phyloP scores from a whole-genome alignment of 1,139 yeast species.

The Geotrichum phurueaensis region DNA sequence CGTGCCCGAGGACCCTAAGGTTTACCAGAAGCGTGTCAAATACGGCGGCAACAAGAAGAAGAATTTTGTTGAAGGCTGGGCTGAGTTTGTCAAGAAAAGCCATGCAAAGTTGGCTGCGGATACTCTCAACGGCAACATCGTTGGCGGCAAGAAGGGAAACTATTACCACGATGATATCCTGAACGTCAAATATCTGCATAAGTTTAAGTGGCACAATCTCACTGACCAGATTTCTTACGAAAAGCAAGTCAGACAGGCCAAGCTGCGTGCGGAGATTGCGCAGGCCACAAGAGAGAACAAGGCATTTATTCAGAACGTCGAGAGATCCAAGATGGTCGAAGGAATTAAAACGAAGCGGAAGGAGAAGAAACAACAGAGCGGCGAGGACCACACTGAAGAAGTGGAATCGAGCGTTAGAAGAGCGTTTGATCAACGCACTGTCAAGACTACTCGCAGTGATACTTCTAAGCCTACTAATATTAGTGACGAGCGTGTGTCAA shows the following conservation, averaged over 20 bases:
- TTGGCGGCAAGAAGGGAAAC: constrained; percentile 91
- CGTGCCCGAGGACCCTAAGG: constrained; percentile 73
- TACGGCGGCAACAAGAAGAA: constrained; percentile 92
- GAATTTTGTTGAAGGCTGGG: constrained; percentile 95
- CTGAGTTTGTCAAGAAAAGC: constrained; percentile 74
- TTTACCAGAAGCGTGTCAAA: constrained; percentile 62
- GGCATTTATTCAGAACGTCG: constrained; percentile 76
- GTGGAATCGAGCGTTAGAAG: constrained; percentile 23
- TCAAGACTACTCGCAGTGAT: constrained; percentile 24
- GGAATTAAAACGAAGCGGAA: constrained; percentile 54
- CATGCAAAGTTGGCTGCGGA: constrained; percentile 86
- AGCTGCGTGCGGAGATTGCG: constrained; percentile 77
- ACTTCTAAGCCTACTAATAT: constrained; percentile 16
- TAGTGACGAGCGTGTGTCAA: constrained; percentile 18
- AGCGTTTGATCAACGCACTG: constrained; percentile 31
- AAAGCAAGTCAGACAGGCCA: constrained; percentile 81
- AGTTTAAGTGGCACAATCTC: constrained; percentile 91
- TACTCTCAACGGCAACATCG: constrained; percentile 77
- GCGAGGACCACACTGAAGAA: constrained; percentile 46
- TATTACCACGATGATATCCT: constrained; percentile 91
- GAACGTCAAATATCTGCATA: constrained; percentile 81
- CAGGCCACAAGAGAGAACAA: constrained; percentile 86
- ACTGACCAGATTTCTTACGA: constrained; percentile 92
- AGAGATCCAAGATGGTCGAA: constrained; percentile 72
- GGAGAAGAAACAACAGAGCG: constrained; percentile 19